Conservation (phyloP, 2,329 filamentous ascomycete genomes). For the Calonectria montana region DNA sequence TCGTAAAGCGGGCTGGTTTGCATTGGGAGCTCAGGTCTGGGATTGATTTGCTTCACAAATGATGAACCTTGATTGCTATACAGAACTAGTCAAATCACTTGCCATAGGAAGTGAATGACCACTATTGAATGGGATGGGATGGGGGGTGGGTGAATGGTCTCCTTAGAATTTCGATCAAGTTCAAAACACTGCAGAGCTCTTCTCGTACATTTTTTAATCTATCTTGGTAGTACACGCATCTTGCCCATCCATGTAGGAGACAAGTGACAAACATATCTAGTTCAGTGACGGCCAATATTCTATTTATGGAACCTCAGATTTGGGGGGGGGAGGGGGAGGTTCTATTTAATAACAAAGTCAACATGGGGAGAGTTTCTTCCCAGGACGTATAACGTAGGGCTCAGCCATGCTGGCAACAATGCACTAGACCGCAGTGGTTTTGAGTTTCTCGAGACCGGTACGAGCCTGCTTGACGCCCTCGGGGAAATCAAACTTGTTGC, state of each 20-base stretch:
- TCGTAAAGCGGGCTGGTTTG: background rate
- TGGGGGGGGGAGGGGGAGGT: no score
- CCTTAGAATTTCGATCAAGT: background rate
- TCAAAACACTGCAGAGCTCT: background rate
- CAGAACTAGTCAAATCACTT: background rate
- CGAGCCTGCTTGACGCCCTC: slow-evolving; percentile 65
- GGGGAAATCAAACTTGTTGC: slow-evolving; percentile 63
- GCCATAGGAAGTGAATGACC: background rate
- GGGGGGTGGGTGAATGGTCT: background rate
- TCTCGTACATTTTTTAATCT: slow-evolving; percentile 1
- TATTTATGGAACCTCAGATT: background rate
- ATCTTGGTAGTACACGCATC: background rate
- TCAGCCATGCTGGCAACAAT: background rate
- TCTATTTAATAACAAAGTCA: background rate
- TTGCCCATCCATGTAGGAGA: background rate
- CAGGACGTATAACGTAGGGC: background rate
- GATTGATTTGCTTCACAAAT: slow-evolving; percentile 24
- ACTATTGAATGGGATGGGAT: background rate
- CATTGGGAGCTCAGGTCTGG: slow-evolving; percentile 36
- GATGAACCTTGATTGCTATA: slow-evolving; percentile 14
- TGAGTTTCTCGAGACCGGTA: slow-evolving; percentile 57
- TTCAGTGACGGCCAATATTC: background rate
- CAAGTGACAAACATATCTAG: background rate
- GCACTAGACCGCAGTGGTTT: slow-evolving; percentile 21
- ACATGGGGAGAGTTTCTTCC: background rate